phyloP scores from a whole-genome alignment of 805 yeast species.

The Metschnikowia kofuensis region DNA sequence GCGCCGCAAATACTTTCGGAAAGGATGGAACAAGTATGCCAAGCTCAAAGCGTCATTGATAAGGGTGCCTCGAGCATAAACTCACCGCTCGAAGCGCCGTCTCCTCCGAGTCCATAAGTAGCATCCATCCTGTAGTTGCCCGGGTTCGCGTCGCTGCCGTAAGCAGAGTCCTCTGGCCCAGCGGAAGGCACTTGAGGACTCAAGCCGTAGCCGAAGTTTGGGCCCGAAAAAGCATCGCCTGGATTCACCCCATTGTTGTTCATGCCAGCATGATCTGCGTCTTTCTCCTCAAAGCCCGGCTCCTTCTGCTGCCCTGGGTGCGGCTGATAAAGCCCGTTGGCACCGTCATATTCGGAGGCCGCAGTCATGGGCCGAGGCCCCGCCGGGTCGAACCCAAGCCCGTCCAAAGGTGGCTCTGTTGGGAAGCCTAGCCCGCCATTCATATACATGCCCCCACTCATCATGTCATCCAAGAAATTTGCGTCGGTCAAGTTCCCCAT shows the following conservation, averaged over 20 bases:
- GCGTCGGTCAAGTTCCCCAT: constrained; percentile 1
- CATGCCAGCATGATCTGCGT: constrained; percentile 13
- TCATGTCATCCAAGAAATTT: constrained; percentile 7
- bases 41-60: constrained; percentile 3
- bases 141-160: background rate
- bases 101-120: constrained; percentile 4
- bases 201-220: constrained; percentile 4
- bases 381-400: constrained; percentile 4
- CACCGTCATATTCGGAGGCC: constrained; percentile 1
- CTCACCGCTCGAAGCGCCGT: constrained; percentile 3
- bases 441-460: background rate
- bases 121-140: constrained; percentile 5
- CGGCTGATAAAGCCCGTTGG: background rate
- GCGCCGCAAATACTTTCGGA: too few species aligned
- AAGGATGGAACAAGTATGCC: too few species aligned
- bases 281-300: constrained; percentile 1
- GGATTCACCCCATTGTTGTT: background rate
- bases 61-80: constrained; percentile 8
- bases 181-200: constrained; percentile 1
- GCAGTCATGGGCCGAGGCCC: constrained; percentile 1
- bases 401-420: constrained; percentile 2
- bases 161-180: background rate
- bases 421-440: constrained; percentile 4
- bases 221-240: constrained; percentile 3
- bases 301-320: background rate